Conservation (phyloP, 768 basidiomycete genomes). For the Exidia glandulosa region DNA sequence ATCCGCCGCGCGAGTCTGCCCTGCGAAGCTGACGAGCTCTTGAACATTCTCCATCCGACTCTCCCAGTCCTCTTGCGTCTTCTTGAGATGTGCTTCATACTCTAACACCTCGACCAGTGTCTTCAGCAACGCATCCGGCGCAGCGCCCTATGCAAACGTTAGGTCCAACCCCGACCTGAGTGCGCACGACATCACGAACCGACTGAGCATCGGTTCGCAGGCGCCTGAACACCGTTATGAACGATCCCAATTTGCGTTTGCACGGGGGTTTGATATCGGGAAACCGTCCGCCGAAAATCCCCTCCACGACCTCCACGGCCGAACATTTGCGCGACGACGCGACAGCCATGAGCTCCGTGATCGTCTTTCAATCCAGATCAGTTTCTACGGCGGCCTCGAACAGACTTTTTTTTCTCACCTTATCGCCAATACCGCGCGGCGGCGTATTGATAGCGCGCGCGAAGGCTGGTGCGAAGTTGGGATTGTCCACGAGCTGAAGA, state of each 20-base stretch:
- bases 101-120: slow-evolving; percentile 43
- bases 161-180: background rate
- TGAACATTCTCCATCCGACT: slow-evolving; percentile 78
- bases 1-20: slow-evolving; percentile 28
- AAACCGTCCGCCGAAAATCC: slow-evolving; percentile 47
- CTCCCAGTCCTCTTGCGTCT: slow-evolving; percentile 63
- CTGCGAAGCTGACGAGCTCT: slow-evolving; percentile 73
- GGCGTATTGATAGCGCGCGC: slow-evolving; percentile 64
- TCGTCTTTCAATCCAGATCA: slow-evolving; percentile 30
- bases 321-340: slow-evolving; percentile 43
- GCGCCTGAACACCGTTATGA: slow-evolving; percentile 44
- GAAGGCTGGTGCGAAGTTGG: slow-evolving; percentile 54
- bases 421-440: slow-evolving; percentile 62
- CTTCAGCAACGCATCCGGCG: slow-evolving; percentile 54
- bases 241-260: slow-evolving; percentile 49
- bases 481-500: slow-evolving; percentile 73
- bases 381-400: background rate
- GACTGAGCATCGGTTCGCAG: slow-evolving; percentile 43
- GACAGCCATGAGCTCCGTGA: slow-evolving; percentile 42
- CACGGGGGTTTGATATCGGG: slow-evolving; percentile 57
- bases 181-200: slow-evolving; percentile 24
- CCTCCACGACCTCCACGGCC: slow-evolving; percentile 48
- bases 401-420: slow-evolving; percentile 32
- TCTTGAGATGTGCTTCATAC: slow-evolving; percentile 59
- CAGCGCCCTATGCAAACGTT: slow-evolving; percentile 32